Conservation (phyloP, 257 asterid species). For the Capsicum baccatum region DNA sequence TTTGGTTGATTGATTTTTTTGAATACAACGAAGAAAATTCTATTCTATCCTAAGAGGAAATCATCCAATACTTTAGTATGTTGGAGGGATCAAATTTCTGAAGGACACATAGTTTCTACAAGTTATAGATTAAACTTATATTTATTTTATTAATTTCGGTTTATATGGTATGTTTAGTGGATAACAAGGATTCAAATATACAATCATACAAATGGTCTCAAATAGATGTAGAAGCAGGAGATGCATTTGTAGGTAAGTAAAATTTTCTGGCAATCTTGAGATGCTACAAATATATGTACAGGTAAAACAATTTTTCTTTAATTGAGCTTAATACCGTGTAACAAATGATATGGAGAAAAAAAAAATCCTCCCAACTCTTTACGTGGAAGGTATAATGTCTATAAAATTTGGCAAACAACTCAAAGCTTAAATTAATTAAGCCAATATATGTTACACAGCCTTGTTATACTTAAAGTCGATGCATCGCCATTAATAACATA, state of each 20-base stretch:
- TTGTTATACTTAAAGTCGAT: not conserved
- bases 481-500: not conserved
- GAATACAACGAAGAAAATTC: too few species aligned
- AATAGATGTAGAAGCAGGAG: not conserved
- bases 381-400: not conserved
- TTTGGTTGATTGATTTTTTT: too few species aligned
- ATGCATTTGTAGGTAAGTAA: not conserved
- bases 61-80: too few species aligned
- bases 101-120: too few species aligned
- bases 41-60: too few species aligned
- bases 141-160: too few species aligned
- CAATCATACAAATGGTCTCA: not conserved
- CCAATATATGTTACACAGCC: not conserved
- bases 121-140: too few species aligned
- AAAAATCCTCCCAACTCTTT: not conserved
- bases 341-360: not conserved
- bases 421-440: not conserved
- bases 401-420: slow-evolving; percentile 12
- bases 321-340: not conserved
- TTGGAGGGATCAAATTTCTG: too few species aligned
- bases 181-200: not conserved
- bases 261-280: not conserved
- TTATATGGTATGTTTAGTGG: not conserved
- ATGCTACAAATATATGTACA: not conserved
- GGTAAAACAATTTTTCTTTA: slow-evolving; percentile 7